phyloP scores from a whole-genome alignment of 2,329 filamentous ascomycete genomes.

The Fragosphaeria purpurea region DNA sequence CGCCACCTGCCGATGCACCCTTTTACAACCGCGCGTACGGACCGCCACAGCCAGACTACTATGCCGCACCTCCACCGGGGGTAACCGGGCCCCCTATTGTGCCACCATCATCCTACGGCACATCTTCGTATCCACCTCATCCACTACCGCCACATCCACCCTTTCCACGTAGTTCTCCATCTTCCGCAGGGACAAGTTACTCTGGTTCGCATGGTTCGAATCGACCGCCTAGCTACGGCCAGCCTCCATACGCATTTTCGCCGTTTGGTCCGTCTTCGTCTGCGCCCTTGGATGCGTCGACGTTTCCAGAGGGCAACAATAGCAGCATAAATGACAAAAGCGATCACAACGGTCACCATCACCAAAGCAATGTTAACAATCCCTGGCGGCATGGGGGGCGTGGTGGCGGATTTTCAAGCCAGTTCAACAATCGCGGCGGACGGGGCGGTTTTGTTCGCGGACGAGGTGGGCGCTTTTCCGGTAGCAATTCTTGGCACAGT shows the following conservation, averaged over 20 bases:
- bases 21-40: constrained; percentile 11
- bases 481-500: background rate
- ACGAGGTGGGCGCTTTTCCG: constrained; percentile 2
- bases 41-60: constrained; percentile 7
- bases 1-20: background rate
- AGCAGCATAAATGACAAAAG: background rate
- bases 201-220: background rate
- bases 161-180: background rate
- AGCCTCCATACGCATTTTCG: background rate
- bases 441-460: constrained; percentile 3
- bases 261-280: background rate
- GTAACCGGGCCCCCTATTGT: constrained; percentile 14
- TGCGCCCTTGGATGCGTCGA: background rate
- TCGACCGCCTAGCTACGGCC: background rate
- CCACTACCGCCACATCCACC: background rate
- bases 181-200: too few relatives aligned
- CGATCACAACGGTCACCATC: too few relatives aligned
- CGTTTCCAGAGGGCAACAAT: background rate
- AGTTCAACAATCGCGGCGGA: constrained; percentile 2
- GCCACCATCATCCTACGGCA: constrained; percentile 11
- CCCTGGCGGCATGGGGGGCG: background rate
- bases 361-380: background rate
- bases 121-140: constrained; percentile 10
- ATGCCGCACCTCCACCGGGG: constrained; percentile 11
- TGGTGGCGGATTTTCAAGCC: background rate